Conservation (phyloP, 805 yeast species). For the Cyberlindnera mycetangii region DNA sequence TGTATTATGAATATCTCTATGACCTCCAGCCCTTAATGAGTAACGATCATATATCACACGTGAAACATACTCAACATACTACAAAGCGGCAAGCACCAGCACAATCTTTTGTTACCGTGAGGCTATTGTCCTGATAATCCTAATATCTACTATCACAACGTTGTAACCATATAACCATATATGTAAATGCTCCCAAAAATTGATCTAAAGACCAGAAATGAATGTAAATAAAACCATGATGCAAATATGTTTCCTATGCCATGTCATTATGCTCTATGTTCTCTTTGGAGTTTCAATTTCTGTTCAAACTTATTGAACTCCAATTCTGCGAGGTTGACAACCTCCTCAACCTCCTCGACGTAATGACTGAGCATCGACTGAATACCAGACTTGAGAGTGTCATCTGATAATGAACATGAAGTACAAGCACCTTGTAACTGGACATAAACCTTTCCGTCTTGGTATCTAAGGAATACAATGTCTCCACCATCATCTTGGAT, state of each 20-base stretch:
- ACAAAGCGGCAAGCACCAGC: too few relatives aligned
- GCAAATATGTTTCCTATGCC: too few relatives aligned
- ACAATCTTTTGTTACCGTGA: too few relatives aligned
- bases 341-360: constrained; percentile 90
- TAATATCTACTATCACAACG: too few relatives aligned
- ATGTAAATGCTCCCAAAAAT: background rate
- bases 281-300: constrained; percentile 22
- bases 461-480: constrained; percentile 82
- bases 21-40: too few relatives aligned
- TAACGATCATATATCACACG: too few relatives aligned
- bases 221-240: background rate
- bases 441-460: constrained; percentile 82
- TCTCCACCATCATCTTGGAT: constrained; percentile 99
- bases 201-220: background rate
- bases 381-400: constrained; percentile 91
- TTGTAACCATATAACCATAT: background rate
- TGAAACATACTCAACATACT: too few relatives aligned
- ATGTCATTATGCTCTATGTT: constrained; percentile 15
- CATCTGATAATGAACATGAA: constrained; percentile 85
- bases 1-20: too few relatives aligned
- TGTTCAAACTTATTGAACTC: constrained; percentile 31
- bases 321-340: constrained; percentile 38
- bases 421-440: constrained; percentile 96
- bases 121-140: too few relatives aligned
- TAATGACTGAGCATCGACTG: constrained; percentile 97